Evolutionary conservation across 2,329 filamentous ascomycete genomes (phyloP).

Genomic region (Fusarium buharicum): DNA sequence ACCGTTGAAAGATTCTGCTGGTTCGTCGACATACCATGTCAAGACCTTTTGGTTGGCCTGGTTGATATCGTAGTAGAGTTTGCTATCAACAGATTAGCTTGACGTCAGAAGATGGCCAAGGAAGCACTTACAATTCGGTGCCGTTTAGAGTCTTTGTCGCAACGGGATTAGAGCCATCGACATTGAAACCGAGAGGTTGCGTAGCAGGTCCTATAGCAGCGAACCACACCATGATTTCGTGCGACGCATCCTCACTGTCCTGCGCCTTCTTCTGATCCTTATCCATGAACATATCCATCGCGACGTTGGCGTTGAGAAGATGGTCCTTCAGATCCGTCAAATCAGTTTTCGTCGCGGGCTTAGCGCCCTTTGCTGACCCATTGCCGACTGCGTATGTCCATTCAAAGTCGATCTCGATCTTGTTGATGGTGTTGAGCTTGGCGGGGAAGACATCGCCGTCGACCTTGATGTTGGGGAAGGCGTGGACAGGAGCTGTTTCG

Average conservation of each 20-base stretch:
- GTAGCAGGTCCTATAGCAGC: constrained; percentile 58
- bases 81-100: constrained; percentile 43
- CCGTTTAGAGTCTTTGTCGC: constrained; percentile 53
- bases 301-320: constrained; percentile 65
- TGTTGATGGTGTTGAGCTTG: constrained; percentile 51
- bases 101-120: not conserved
- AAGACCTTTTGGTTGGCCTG: constrained; percentile 57
- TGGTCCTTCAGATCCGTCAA: constrained; percentile 47
- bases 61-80: constrained; percentile 57
- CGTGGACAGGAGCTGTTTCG: constrained; percentile 60
- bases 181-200: constrained; percentile 58
- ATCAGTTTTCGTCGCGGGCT: constrained; percentile 50
- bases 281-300: constrained; percentile 69
- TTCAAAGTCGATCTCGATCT: constrained; percentile 57
- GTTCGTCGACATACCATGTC: constrained; percentile 58
- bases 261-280: constrained; percentile 53
- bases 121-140: constrained; percentile 54
- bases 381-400: constrained; percentile 64
- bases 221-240: constrained; percentile 69
- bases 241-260: constrained; percentile 55
- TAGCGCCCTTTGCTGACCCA: constrained; percentile 53
- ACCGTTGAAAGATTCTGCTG: constrained; percentile 56
- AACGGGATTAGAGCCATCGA: constrained; percentile 44
- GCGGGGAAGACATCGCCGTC: constrained; percentile 57
- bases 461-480: constrained; percentile 64